Conservation (phyloP, 2,329 filamentous ascomycete species). For the Verticillium alfalfae region DNA sequence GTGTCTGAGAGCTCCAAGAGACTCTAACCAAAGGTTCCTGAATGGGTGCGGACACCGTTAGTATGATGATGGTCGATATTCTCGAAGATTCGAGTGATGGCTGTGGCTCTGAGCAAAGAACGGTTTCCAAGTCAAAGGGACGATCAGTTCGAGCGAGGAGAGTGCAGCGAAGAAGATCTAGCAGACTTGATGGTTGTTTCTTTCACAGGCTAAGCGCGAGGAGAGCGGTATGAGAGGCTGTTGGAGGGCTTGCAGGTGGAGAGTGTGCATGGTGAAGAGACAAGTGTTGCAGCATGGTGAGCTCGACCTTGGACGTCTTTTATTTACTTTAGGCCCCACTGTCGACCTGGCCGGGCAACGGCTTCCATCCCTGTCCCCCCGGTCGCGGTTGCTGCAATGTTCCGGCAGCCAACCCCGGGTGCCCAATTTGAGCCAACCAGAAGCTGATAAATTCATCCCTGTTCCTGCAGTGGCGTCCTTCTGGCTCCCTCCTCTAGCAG, state of each 20-base stretch:
- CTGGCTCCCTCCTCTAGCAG: too few relatives aligned
- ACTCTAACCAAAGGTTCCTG: conserved; percentile 56
- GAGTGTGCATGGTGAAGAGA: conserved; percentile 8
- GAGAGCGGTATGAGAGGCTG: conserved; percentile 12
- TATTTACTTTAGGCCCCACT: conserved; percentile 39
- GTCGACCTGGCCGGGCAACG: conserved; percentile 14
- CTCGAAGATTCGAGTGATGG: conserved; percentile 41
- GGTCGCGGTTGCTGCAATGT: not conserved
- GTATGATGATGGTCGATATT: conserved; percentile 36
- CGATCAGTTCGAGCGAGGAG: conserved; percentile 37
- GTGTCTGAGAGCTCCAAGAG: conserved; percentile 49
- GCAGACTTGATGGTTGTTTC: conserved; percentile 29
- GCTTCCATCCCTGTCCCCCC: conserved; percentile 15
- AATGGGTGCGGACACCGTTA: conserved; percentile 41
- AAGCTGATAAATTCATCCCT: not conserved
- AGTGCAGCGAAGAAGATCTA: conserved; percentile 41
- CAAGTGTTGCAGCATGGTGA: conserved; percentile 12
- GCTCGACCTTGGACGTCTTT: conserved; percentile 25
- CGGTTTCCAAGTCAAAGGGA: conserved; percentile 34
- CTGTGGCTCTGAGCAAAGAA: conserved; percentile 29
- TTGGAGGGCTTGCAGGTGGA: conserved; percentile 8
- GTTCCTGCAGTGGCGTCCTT: not conserved
- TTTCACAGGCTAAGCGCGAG: conserved; percentile 19
- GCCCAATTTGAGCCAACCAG: not conserved
- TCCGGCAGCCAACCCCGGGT: not conserved